Conservation (phyloP, 148 eudicot species). For the Tetragonia tetragonoides region DNA sequence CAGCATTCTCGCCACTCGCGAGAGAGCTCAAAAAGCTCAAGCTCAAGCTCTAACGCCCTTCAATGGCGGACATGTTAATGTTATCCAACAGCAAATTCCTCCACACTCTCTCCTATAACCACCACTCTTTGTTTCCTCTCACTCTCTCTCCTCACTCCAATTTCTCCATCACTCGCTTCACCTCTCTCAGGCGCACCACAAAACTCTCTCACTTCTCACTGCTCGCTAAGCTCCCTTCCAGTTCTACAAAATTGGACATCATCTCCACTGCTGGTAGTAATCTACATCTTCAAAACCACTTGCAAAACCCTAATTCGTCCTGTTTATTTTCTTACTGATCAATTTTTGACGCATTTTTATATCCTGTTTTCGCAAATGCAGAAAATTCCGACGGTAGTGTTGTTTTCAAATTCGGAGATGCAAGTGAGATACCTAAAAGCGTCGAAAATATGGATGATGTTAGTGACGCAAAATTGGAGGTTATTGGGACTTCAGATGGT, state of each 20-base stretch:
- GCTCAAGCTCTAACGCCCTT: slow-evolving; percentile 1
- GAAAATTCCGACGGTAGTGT: slow-evolving; percentile 70
- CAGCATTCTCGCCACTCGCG: slow-evolving; percentile 16
- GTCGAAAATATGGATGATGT: slow-evolving; percentile 3
- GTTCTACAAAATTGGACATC: slow-evolving; percentile 19
- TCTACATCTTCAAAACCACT: not conserved
- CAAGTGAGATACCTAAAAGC: slow-evolving; percentile 33
- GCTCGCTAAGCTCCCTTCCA: slow-evolving; percentile 13
- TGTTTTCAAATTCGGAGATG: slow-evolving; percentile 72
- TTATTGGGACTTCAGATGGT: not conserved
- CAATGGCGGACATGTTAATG: slow-evolving; percentile 35
- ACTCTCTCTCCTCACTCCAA: slow-evolving; percentile 5
- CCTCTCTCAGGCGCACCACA: slow-evolving; percentile 13
- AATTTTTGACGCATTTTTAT: slow-evolving; percentile 12
- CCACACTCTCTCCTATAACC: not conserved
- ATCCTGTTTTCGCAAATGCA: slow-evolving; percentile 27
- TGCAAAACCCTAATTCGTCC: not conserved
- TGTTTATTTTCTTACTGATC: not conserved
- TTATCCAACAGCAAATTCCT: slow-evolving; percentile 10
- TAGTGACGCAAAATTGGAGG: not conserved
- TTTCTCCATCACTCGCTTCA: slow-evolving; percentile 14
- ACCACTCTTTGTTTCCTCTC: slow-evolving; percentile 9
- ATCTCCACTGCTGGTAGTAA: slow-evolving; percentile 34
- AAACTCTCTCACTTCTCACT: slow-evolving; percentile 6
- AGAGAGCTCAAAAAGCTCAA: not conserved